These are phyloP conservation scores for Thecamonas trahens DNA, from an alignment of 78 protist species.

Conservation along the genomic window DNA sequence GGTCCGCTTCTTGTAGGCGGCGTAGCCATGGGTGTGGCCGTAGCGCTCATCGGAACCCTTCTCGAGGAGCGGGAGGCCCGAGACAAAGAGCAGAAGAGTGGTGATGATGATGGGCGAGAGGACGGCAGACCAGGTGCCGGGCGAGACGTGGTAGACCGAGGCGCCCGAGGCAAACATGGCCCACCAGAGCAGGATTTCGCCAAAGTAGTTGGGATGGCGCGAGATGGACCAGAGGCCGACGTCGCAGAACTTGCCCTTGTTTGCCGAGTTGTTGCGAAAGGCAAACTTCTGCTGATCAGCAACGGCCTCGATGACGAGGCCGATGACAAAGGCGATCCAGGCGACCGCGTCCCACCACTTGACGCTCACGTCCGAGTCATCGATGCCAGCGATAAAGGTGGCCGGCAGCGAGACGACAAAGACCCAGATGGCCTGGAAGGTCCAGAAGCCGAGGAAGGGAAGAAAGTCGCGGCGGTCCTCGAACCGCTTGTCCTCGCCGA, in stretches of 20 bases:
- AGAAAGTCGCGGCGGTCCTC: neutral
- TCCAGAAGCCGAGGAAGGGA: neutral
- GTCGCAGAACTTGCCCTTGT: neutral
- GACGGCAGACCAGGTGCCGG: neutral
- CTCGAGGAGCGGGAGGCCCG: conserved; percentile 24
- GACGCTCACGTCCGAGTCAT: neutral
- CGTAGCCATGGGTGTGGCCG: conserved; percentile 1
- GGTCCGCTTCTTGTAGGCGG: conserved; percentile 1
- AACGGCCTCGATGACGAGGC: conserved; percentile 1
- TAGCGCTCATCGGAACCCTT: conserved; percentile 12
- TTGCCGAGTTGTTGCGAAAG: neutral
- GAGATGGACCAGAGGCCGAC: conserved; percentile 6
- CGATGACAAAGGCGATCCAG: neutral
- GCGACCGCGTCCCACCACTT: neutral
- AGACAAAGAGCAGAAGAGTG: neutral
- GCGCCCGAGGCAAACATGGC: neutral
- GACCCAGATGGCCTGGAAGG: conserved; percentile 14
- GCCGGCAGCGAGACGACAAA: neutral
- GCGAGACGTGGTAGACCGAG: neutral
- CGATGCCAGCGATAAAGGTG: neutral
- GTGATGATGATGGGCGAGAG: conserved; percentile 9
- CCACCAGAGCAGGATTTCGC: conserved; percentile 11
- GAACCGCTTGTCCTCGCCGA: conserved; percentile 10
- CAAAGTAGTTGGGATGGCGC: conserved; percentile 28
- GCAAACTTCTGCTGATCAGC: conserved; percentile 12